Percentiles rank a stretch among this genome's conserved stretches.
Evolutionary conservation across 805 yeast genomes (phyloP).

Genomic region (Nakazawaea wickerhamii): DNA sequence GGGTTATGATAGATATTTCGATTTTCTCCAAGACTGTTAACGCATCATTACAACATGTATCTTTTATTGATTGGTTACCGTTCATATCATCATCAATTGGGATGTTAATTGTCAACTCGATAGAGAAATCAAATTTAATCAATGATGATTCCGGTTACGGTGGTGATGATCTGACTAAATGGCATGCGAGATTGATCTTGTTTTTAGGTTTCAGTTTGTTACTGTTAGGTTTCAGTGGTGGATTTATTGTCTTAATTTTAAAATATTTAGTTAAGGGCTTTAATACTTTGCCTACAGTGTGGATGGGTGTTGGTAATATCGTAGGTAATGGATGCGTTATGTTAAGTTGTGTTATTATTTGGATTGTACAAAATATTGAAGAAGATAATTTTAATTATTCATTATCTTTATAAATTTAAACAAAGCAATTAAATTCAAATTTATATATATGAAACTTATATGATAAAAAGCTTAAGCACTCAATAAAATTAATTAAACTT

Average conservation of each 20-base stretch:
- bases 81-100: conserved; percentile 84
- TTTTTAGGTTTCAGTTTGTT: conserved; percentile 89
- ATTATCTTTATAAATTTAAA: conserved; percentile 53
- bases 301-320: conserved; percentile 91
- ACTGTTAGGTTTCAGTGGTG: conserved; percentile 93
- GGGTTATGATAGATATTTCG: conserved; percentile 87
- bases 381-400: conserved; percentile 88
- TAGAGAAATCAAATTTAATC: conserved; percentile 61
- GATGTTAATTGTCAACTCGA: conserved; percentile 73
- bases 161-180: conserved; percentile 48
- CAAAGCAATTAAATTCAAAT: conserved; percentile 5
- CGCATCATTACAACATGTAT: conserved; percentile 81
- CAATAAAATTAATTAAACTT: conserved; percentile 49
- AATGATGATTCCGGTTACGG: conserved; percentile 31
- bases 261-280: conserved; percentile 78
- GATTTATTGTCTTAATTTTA: conserved; percentile 79
- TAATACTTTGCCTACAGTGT: conserved; percentile 75
- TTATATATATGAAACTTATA: not conserved
- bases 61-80: conserved; percentile 95
- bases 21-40: conserved; percentile 79
- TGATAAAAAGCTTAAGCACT: conserved; percentile 41
- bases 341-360: conserved; percentile 82
- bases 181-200: conserved; percentile 90
- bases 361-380: conserved; percentile 94
- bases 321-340: conserved; percentile 72